These are phyloP conservation scores for Thalassiosira livingstoniorum DNA, from an alignment of 352 stramenopile species.

Conservation along the genomic window DNA sequence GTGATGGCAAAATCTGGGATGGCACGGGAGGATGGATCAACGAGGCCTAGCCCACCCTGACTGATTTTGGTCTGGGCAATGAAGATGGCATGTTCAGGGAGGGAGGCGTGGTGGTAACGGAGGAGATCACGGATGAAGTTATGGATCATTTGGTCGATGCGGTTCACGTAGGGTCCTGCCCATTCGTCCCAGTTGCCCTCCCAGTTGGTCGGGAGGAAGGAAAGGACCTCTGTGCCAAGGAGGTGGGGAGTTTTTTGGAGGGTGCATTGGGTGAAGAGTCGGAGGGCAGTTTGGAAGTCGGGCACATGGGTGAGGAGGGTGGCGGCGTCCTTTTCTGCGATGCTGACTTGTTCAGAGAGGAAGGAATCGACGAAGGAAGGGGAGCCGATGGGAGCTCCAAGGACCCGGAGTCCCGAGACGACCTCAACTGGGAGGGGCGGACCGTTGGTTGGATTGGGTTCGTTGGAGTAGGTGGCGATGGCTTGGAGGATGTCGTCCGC, in stretches of 20 bases:
- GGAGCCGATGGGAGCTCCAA: not conserved
- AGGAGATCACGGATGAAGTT: not conserved
- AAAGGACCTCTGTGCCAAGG: not conserved
- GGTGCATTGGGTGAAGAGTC: not conserved
- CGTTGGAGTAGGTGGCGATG: not conserved
- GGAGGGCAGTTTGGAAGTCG: not conserved
- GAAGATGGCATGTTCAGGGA: not conserved
- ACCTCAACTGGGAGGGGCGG: not conserved
- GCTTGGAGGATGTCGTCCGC: not conserved
- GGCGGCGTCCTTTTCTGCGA: not conserved
- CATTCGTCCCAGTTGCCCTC: not conserved
- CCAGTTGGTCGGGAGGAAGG: not conserved
- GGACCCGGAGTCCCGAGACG: not conserved
- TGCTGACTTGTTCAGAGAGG: not conserved
- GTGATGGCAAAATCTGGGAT: slow-evolving; percentile 50
- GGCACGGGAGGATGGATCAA: slow-evolving; percentile 6
- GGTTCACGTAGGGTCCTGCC: not conserved
- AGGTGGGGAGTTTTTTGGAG: not conserved
- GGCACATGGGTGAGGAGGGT: not conserved
- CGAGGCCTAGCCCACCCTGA: not conserved
- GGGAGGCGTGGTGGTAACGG: not conserved
- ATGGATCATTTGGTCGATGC: not conserved
- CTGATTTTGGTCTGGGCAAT: not conserved
- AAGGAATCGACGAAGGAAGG: not conserved
- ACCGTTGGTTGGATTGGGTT: not conserved